Base-by-base conservation (phyloP, 2,329 filamentous ascomycete species). In the Exophiala phaeomuriformis region DNA sequence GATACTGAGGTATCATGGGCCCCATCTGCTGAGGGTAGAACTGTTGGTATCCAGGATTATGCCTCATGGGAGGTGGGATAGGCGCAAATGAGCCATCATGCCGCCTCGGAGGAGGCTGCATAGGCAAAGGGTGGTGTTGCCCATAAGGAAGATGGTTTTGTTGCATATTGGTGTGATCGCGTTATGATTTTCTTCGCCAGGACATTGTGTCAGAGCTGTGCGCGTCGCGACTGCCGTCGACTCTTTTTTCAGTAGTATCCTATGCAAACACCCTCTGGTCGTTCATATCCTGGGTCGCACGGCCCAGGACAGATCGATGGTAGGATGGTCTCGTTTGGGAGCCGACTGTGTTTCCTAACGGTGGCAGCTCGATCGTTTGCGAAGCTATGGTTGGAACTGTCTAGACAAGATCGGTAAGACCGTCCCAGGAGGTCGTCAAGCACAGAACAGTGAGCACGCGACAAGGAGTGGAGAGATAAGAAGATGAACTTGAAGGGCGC, bases 41-140 rank as follows among this genome's bases (percentile, higher is more conserved):
- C 62, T 69, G 64, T 75, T 81, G 82, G 64, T 85, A 81, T 46
- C 72, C 80, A 53, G 79, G 80, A 57, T 79, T 77, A 53, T 79
- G 75, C 53, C 72, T 72, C 69, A 83, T 77, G 61, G 76, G 78
- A 32, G 76, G 73, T 47, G 69, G 71, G 5, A 65, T 68, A 8
- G 68, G 63, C 19, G 68, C 64, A 61, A 75, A 76, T 32, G 71
- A 63, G 51, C 72, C 66, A 47, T 76, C 72, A 61, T 73, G 71
- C 61, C 73, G 72, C 58, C 71, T 71, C 56, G 72, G 71, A 28
- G 73, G 69, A 59, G 71, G 71, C 51, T 74, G 73, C 65, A 76
- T 76, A 41, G 76, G 74, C 51, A 74, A 73, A 66, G 64, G 54
- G 40, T 41, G 39, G 39, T 59, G 63, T 64, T 74, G 72, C 70